These are phyloP conservation scores for Aspergillus funiculosus DNA, from an alignment of 495 filamentous ascomycete species.

Conservation along the genomic window DNA sequence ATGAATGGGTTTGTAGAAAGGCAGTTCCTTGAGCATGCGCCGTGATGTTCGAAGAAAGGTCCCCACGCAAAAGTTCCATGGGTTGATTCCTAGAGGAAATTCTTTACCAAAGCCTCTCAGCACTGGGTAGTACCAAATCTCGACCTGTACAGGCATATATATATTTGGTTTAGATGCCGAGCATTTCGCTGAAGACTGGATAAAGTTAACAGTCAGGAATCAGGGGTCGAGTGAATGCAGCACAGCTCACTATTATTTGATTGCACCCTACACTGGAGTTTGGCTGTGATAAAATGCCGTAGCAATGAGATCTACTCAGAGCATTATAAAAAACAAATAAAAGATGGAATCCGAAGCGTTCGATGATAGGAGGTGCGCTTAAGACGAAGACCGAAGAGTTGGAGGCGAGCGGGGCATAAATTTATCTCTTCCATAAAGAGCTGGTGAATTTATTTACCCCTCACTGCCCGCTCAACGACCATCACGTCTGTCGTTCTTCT, in stretches of 20 bases:
- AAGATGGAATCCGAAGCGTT: constrained; percentile 3
- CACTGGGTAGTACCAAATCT: constrained; percentile 15
- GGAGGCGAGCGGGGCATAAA: too few relatives aligned
- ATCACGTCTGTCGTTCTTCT: neutral
- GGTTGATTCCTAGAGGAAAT: constrained; percentile 58
- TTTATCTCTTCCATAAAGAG: neutral
- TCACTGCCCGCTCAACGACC: neutral
- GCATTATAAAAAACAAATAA: neutral
- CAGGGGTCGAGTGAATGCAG: constrained; percentile 7
- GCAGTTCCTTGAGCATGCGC: constrained; percentile 58
- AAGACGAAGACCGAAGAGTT: too few relatives aligned
- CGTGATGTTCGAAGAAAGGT: constrained; percentile 57
- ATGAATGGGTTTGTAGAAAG: constrained; percentile 47
- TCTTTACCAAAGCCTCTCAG: constrained; percentile 53
- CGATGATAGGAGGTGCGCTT: neutral
- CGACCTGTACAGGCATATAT: too few relatives aligned
- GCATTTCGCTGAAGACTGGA: constrained; percentile 7
- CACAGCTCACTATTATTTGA: neutral
- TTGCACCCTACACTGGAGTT: constrained; percentile 8
- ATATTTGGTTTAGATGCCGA: constrained; percentile 7
- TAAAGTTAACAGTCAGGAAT: constrained; percentile 8
- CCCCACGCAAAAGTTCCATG: too few relatives aligned
- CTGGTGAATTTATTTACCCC: too few relatives aligned
- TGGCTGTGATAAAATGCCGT: neutral
- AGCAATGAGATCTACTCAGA: neutral